These are phyloP conservation scores for Fusarium sp. DNA, from an alignment of 2,329 filamentous ascomycete genomes.

Conservation along the genomic window DNA sequence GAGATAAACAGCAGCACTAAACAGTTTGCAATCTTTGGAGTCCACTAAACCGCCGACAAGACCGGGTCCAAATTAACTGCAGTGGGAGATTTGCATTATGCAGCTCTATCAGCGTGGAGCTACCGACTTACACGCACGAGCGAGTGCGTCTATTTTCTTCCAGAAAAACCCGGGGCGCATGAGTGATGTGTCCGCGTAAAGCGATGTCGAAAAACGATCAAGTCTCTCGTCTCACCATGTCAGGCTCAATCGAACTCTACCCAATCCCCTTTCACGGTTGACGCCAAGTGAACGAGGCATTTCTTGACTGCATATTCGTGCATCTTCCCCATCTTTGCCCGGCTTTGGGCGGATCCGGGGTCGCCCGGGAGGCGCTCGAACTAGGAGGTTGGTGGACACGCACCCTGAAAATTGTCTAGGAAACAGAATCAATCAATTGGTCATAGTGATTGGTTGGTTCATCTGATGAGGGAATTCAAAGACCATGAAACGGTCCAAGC, in stretches of 20 bases:
- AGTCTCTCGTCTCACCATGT: constrained; percentile 12
- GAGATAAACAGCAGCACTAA: constrained; percentile 8
- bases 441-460: constrained; percentile 28
- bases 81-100: constrained; percentile 38
- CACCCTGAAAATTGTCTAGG: constrained; percentile 17
- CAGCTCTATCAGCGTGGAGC: constrained; percentile 31
- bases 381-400: constrained; percentile 29
- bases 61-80: constrained; percentile 26
- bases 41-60: constrained; percentile 40
- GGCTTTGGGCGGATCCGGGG: constrained; percentile 46
- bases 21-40: constrained; percentile 25
- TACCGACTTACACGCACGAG: constrained; percentile 5
- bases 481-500: constrained; percentile 32
- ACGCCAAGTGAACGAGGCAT: constrained; percentile 45
- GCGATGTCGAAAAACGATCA: constrained; percentile 6
- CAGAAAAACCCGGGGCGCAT: constrained; percentile 21
- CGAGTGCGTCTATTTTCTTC: constrained; percentile 14
- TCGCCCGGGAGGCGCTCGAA: constrained; percentile 45
- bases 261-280: constrained; percentile 28
- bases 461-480: constrained; percentile 42
- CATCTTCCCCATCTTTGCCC: constrained; percentile 43
- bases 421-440: constrained; percentile 29
- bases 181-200: not conserved
- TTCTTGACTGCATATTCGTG: constrained; percentile 43
- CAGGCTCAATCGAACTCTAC: constrained; percentile 9